Conservation (phyloP, 306 rosid species). For the Vachellia pachyceras region DNA sequence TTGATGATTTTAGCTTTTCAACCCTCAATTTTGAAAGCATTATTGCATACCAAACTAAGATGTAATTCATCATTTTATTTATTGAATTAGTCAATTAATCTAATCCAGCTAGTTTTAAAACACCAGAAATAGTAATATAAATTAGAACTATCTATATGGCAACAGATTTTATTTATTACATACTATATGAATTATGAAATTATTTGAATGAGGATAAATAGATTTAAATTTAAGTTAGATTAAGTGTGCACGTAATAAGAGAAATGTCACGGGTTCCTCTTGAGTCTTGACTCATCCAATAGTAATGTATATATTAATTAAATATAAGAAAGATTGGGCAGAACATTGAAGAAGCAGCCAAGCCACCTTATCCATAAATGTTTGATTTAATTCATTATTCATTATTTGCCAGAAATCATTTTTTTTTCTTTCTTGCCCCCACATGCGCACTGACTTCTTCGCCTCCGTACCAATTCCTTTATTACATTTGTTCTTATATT, state of each 20-base stretch:
- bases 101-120: too few relatives aligned
- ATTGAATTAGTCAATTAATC: too few relatives aligned
- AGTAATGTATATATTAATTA: slow-evolving; percentile 7
- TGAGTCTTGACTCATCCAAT: slow-evolving; percentile 60
- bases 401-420: slow-evolving; percentile 8
- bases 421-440: slow-evolving; percentile 47
- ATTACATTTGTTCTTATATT: slow-evolving; percentile 20
- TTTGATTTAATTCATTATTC: background rate
- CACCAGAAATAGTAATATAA: too few relatives aligned
- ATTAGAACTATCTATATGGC: too few relatives aligned
- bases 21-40: too few relatives aligned
- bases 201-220: slow-evolving; percentile 1
- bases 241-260: slow-evolving; percentile 22
- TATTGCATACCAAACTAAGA: too few relatives aligned
- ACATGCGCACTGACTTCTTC: slow-evolving; percentile 24
- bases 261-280: slow-evolving; percentile 71
- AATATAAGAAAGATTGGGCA: background rate
- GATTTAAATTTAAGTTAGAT: background rate
- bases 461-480: slow-evolving; percentile 44
- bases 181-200: background rate
- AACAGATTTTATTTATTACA: background rate
- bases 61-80: too few relatives aligned
- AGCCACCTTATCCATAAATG: slow-evolving; percentile 28
- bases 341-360: slow-evolving; percentile 23
- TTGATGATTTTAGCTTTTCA: too few relatives aligned